Evolutionary conservation across 345 rosid genomes (phyloP), one percentile per base, ranked within the genome.

Genomic region (Laguncularia racemosa): DNA sequence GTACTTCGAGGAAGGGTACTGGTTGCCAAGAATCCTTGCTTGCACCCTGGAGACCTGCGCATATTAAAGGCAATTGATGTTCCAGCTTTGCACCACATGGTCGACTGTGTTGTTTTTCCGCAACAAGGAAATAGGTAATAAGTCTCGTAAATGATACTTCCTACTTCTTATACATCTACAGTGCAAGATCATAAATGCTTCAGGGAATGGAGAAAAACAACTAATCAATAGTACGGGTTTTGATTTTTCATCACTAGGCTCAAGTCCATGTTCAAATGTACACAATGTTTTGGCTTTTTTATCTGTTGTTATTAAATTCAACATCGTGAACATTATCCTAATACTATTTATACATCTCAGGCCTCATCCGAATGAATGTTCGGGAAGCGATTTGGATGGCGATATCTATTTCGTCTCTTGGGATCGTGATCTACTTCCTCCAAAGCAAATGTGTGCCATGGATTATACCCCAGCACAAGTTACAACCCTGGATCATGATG

Each of bases 361-460:
- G 71, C 91, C 95, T 12, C 96, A 88, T 56, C 85, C 96, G 26
- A 82, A 82, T 49, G 91, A 88, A 58, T 84, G 96, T 44, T 82
- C 89, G 0, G 96, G 91, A 55, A 84, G 96, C 74, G 92, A 84
- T 73, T 68, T 88, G 71, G 89, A 88, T 61, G 79, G 79, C 4
- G 79, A 71, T 58, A 51, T 71, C 17, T 73, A 76, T 58, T 70
- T 76, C 20, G 78, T 76, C 43, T 63, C 60, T 44, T 76, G 81
- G 81, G 81, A 76, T 49, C 20, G 15, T n/a, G 64, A 64, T 28
- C 59, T 76, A 43, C 63, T 76, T 53, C 81, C 81, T 38, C 45
- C 18, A 2, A 12, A 1, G 3, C 55, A 20, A 28, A 14, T 6
- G 1, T 6, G n/a, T 23, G 75, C 81, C 0, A 76, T 76, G 81